Evolutionary conservation across 2,329 filamentous ascomycete genomes (phyloP).

Genomic region (Scorias spongiosa): DNA sequence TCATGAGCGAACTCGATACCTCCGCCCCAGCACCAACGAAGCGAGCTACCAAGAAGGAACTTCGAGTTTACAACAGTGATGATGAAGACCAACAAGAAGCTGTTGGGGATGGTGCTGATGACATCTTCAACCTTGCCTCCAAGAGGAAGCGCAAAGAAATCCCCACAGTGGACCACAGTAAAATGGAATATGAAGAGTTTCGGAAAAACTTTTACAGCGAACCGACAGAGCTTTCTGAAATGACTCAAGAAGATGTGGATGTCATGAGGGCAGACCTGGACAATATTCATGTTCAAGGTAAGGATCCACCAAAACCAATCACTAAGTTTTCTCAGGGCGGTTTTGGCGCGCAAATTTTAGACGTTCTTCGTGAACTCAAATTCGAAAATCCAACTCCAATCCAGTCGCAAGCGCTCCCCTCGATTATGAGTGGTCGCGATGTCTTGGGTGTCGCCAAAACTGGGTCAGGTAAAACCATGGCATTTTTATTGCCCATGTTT

Average conservation of each 20-base stretch:
- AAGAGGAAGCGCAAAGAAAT: conserved; percentile 86
- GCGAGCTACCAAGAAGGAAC: conserved; percentile 46
- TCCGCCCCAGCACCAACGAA: conserved; percentile 15
- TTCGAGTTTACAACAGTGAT: conserved; percentile 78
- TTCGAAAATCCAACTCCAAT: conserved; percentile 87
- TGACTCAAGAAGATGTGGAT: conserved; percentile 72
- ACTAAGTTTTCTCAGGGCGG: conserved; percentile 96
- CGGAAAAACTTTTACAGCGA: conserved; percentile 93
- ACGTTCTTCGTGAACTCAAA: conserved; percentile 65
- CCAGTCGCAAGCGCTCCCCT: conserved; percentile 85
- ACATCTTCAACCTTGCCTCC: conserved; percentile 40
- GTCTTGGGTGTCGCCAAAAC: conserved; percentile 96
- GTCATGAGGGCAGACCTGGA: conserved; percentile 77
- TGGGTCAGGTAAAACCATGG: conserved; percentile 92
- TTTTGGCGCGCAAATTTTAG: conserved; percentile 69
- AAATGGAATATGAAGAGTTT: conserved; percentile 71
- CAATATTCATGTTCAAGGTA: conserved; percentile 83
- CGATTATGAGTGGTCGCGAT: conserved; percentile 91
- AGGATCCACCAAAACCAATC: conserved; percentile 81
- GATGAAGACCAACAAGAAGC: conserved; percentile 52
- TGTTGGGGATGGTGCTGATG: conserved; percentile 48
- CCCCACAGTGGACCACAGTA: conserved; percentile 72
- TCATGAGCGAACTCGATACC: conserved; percentile 62
- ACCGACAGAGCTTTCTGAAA: conserved; percentile 63
- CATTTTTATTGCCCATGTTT: conserved; percentile 93